Evolutionary conservation across 1,139 yeast genomes (phyloP), one percentile per base, ranked within the genome.

Genomic region (Hemisphaericaspora lyxosophila): DNA sequence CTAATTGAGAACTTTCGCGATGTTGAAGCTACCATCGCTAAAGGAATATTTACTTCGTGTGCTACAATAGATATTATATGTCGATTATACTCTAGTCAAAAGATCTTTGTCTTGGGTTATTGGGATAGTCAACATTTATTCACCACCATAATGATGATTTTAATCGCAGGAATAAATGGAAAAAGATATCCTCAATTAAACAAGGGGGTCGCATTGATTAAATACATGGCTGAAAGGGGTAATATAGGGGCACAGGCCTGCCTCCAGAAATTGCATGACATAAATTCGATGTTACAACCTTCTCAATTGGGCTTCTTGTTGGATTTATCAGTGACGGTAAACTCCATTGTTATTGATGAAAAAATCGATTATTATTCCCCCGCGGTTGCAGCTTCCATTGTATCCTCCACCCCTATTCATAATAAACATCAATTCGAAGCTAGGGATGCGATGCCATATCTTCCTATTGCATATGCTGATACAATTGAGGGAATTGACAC

Each of bases 71-170:
- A 67, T 39, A 57, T 73, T 13, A 44, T 74, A 1, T 44, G 59
- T 17, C 62, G 63, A 36, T 55, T 75, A 34, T 66, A 61, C 33
- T 58, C 58, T 29, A 51, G 59, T 39, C 59, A 65, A 7, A 51
- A 65, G 45, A 51, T 74, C 18, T 73, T 74, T 27, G 56, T 64
- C 13, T 62, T 69, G 41, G 81, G 80, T 9, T 75, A 70, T 49
- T 75, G 78, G 75, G 80, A 76, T 50, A 64, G 74, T 26, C 76
- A 75, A 47, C 75, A 73, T 51, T 54, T 75, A 36, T 75, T 66
- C 46, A 62, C 71, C 7, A 69, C 80, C 0, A 46, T 73, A 11
- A 49, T 72, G 26, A 57, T 72, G 14, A 55, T 73, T 23, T 54
- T 71, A 22, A 65, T 75, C 55, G 62, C 70, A 1, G 55, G 60